Evolutionary conservation across 257 asterid genomes (phyloP), one percentile per base, ranked within the genome.

Genomic region (Scutellaria minor): DNA sequence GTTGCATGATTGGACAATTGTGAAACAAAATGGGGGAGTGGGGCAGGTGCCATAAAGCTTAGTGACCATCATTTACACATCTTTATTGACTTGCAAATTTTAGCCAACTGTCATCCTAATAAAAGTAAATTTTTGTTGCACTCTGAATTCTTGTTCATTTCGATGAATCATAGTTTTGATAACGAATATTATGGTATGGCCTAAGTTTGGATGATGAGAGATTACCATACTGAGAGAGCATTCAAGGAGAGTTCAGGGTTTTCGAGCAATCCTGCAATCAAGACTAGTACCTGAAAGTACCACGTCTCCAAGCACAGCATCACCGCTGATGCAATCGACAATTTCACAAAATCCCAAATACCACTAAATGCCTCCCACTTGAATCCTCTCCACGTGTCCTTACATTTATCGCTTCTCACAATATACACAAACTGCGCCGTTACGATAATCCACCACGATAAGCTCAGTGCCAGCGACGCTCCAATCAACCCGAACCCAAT

Each of bases 241-340:
- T 81, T 79, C 61, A 86, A 46, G 7, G 87, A 57, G n/a, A 84
- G 77, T 54, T 87, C 76, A 10, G 92, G 92, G 51, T 87, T 80
- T 9, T 82, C 71, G 2, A 87, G 82, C 77, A 87, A 52, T 0
- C 92, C 92, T 0, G 86, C 86, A 11, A 87, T 8, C 24, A 87
- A 47, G 60, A 84, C 82, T 15, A 83, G 83, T 66, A 75, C 81
- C 80, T 87, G 92, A 47, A 87, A 81, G 78, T 87, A 87, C 92
- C 92, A 87, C 48, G 86, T 77, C 72, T 87, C 89, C 71, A 87
- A 77, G 83, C 92, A 87, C 77, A 87, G 79, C 89, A 87, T 87
- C 63, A 87, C 89, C 18, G 89, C 89, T 6, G 89, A 87, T 0
- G 86, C 89, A 3, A 81, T 68, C 9, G 92, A 87, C 27, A 87